Conservation (phyloP, 2,329 filamentous ascomycete species). For the Aspergillus fischeri region DNA sequence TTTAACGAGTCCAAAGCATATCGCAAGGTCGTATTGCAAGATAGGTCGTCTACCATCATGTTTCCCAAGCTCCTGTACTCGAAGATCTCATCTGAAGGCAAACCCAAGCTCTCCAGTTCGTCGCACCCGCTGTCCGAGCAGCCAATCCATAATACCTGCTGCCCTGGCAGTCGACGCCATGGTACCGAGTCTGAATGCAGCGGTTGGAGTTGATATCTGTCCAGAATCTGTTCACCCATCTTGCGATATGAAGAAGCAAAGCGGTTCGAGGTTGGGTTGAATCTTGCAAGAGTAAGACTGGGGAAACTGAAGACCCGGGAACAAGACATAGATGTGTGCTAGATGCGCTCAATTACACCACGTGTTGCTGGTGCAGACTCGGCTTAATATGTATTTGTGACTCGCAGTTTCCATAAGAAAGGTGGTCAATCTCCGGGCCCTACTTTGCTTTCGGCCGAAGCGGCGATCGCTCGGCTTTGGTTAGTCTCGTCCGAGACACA, state of each 20-base stretch:
- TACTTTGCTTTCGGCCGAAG: background rate
- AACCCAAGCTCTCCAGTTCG: slow-evolving; percentile 10
- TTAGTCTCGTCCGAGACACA: too few relatives aligned
- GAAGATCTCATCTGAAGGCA: slow-evolving; percentile 13
- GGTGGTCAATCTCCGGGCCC: background rate
- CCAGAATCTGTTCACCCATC: background rate
- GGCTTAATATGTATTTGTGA: background rate
- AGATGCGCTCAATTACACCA: too few relatives aligned
- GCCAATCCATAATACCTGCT: slow-evolving; percentile 18
- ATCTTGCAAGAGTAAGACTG: background rate
- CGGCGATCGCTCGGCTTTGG: background rate
- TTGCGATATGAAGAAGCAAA: background rate
- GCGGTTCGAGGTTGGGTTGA: background rate
- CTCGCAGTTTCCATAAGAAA: too few relatives aligned
- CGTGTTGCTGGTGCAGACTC: background rate
- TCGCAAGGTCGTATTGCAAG: slow-evolving; percentile 14
- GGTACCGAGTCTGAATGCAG: slow-evolving; percentile 7
- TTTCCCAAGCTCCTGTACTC: slow-evolving; percentile 18
- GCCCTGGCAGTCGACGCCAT: slow-evolving; percentile 3
- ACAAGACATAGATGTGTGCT: background rate
- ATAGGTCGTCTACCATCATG: slow-evolving; percentile 20
- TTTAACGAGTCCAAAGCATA: slow-evolving; percentile 12
- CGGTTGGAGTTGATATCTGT: background rate
- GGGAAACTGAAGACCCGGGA: background rate
- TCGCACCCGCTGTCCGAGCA: slow-evolving; percentile 17